A percentile compares a stretch with the other conserved stretches of the same genome.
Evolutionary conservation across 106 monocot species (phyloP).

Genomic region (Agapanthus africanus): DNA sequence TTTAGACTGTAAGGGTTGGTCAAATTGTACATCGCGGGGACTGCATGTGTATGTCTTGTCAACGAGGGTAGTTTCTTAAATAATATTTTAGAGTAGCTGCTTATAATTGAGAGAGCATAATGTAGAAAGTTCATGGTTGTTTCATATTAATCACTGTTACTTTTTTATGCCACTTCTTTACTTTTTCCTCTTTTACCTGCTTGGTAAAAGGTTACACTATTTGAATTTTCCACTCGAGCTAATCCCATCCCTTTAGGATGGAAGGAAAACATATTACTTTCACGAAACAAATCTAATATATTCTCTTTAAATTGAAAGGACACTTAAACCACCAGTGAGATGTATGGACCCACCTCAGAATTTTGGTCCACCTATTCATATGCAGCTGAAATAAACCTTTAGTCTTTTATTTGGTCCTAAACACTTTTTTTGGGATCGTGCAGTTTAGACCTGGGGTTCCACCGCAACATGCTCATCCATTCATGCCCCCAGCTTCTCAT

Average conservation of each 20-base stretch:
- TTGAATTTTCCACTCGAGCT: neutral
- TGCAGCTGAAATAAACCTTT: too few relatives aligned
- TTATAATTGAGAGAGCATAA: too few relatives aligned
- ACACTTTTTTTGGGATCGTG: too few relatives aligned
- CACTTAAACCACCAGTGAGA: conserved; percentile 36
- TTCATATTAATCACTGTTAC: too few relatives aligned
- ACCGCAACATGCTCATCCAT: conserved; percentile 56
- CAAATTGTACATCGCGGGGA: too few relatives aligned
- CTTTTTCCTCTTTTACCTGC: neutral
- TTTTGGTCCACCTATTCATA: too few relatives aligned
- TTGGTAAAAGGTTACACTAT: neutral
- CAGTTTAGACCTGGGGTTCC: conserved; percentile 71
- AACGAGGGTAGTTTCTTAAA: too few relatives aligned
- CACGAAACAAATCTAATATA: neutral
- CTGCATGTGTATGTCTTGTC: too few relatives aligned
- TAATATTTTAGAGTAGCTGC: too few relatives aligned
- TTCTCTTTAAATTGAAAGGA: conserved; percentile 22
- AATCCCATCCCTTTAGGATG: neutral
- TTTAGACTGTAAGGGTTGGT: too few relatives aligned
- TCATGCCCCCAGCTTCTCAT: conserved; percentile 39
- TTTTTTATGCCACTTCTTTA: neutral
- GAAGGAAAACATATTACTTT: neutral
- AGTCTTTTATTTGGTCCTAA: too few relatives aligned
- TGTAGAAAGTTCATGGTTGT: too few relatives aligned
- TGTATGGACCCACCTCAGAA: conserved; percentile 47